Conservation (phyloP, 2,329 filamentous ascomycete species). For the Huntiella savannae region DNA sequence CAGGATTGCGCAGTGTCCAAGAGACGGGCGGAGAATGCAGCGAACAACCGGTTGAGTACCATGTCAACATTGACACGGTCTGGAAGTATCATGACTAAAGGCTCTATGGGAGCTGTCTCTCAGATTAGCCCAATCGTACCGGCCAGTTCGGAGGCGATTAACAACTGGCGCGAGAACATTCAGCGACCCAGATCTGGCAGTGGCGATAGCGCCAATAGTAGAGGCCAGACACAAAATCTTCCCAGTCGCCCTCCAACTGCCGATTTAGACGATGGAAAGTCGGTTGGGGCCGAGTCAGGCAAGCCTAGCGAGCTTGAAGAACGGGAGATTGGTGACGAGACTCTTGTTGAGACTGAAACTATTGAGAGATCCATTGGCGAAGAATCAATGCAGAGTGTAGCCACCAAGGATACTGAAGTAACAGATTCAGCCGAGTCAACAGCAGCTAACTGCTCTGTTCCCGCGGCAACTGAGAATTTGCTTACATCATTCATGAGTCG, state of each 20-base stretch:
- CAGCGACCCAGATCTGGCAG: conserved; percentile 19
- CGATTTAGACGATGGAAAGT: too few species aligned
- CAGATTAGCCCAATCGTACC: conserved; percentile 17
- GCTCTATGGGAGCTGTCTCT: conserved; percentile 32
- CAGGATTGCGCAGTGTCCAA: conserved; percentile 82
- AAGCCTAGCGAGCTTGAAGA: too few species aligned
- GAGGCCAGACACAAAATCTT: background rate
- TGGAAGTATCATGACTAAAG: conserved; percentile 35
- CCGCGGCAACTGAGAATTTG: background rate
- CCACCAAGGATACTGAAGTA: background rate
- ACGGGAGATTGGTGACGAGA: too few species aligned
- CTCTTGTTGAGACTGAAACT: too few species aligned
- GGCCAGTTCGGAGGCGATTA: conserved; percentile 49
- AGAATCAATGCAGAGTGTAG: too few species aligned
- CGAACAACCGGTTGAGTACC: conserved; percentile 50
- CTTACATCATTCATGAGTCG: conserved; percentile 3
- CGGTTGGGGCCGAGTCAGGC: too few species aligned
- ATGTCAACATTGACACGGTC: conserved; percentile 34
- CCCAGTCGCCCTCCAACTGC: background rate
- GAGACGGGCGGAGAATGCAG: conserved; percentile 57
- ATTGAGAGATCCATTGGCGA: too few species aligned
- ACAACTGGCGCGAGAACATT: conserved; percentile 64
- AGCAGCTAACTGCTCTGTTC: background rate
- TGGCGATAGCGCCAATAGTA: conserved; percentile 16
- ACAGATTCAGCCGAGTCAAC: background rate